These are phyloP conservation scores for Rhododendron molle DNA, from an alignment of 148 eudicot species.

Conservation along the genomic window DNA sequence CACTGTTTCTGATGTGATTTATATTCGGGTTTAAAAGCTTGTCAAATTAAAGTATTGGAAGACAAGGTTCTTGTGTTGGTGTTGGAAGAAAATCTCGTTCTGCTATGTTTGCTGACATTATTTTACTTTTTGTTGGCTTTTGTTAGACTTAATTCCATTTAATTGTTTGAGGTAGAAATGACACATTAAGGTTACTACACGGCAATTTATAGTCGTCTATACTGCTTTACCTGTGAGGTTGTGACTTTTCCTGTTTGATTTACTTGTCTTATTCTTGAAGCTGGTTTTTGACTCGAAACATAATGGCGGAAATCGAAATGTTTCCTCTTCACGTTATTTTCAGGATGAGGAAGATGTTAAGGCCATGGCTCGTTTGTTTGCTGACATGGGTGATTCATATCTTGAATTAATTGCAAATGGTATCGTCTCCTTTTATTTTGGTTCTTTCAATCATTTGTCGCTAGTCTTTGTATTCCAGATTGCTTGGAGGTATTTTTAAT, in stretches of 20 bases:
- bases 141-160: not conserved
- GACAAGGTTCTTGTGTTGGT: not conserved
- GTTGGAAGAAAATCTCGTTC: not conserved
- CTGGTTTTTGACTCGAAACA: not conserved
- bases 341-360: conserved; percentile 99
- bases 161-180: not conserved
- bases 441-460: not conserved
- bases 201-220: not conserved
- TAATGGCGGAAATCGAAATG: not conserved
- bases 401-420: conserved; percentile 93
- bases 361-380: conserved; percentile 96
- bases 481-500: not conserved
- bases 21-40: not conserved
- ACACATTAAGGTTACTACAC: not conserved
- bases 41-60: not conserved
- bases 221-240: not conserved
- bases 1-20: not conserved
- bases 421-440: conserved; percentile 20
- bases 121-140: not conserved
- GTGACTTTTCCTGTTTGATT: not conserved
- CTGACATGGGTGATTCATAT: conserved; percentile 99
- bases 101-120: not conserved
- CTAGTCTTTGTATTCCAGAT: conserved; percentile 1
- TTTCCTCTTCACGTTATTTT: conserved; percentile 15
- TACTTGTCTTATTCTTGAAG: not conserved